Evolutionary conservation across 371 early-diverging fungal genomes (phyloP).

Genomic region (Mucor velutinosus): DNA sequence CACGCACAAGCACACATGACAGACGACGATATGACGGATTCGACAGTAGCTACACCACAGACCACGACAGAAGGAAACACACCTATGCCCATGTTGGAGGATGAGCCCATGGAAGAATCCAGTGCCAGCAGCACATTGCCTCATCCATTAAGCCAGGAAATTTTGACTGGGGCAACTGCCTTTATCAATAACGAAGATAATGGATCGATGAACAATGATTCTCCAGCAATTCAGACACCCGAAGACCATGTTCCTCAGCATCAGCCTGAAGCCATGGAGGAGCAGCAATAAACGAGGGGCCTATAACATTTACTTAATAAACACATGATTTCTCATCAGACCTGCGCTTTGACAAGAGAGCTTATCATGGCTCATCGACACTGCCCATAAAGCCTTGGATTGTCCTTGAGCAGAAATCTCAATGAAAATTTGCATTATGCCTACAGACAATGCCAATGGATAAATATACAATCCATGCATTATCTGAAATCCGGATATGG

Average conservation of each 20-base stretch:
- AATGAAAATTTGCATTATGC: too few relatives aligned
- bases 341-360: too few relatives aligned
- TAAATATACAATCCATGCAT: too few relatives aligned
- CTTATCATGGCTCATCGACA: too few relatives aligned
- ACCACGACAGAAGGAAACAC: constrained; percentile 14
- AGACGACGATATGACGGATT: constrained; percentile 38
- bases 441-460: too few relatives aligned
- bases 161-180: neutral
- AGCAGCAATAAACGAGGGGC: neutral
- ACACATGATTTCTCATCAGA: neutral
- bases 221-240: constrained; percentile 7
- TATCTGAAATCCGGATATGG: too few relatives aligned
- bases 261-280: neutral
- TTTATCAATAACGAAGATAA: neutral
- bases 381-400: too few relatives aligned
- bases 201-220: constrained; percentile 7
- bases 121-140: neutral
- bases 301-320: too few relatives aligned
- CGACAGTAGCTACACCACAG: constrained; percentile 24
- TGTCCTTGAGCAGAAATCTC: too few relatives aligned
- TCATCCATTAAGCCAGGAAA: constrained; percentile 17
- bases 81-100: constrained; percentile 23
- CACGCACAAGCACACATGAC: constrained; percentile 41
- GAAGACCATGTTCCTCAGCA: constrained; percentile 9
- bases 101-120: constrained; percentile 12